Evolutionary conservation across 345 rosid species (phyloP).

Genomic region (Angophora floribunda): DNA sequence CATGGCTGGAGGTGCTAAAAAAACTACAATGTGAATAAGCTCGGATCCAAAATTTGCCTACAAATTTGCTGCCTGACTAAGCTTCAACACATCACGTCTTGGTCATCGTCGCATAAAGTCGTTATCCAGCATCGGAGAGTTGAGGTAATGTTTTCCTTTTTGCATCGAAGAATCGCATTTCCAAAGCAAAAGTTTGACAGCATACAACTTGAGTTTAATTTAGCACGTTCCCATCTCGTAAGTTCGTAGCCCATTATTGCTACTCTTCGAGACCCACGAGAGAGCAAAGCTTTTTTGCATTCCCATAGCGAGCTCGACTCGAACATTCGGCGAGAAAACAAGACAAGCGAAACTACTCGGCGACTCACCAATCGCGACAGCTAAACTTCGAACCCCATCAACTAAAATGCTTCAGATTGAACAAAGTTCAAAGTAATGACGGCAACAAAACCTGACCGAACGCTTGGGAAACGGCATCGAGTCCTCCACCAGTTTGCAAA

Average conservation of each 20-base stretch:
- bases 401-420: not conserved
- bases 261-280: not conserved
- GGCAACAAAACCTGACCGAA: constrained; percentile 48
- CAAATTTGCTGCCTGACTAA: not conserved
- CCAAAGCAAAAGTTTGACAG: not conserved
- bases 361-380: not conserved
- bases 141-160: not conserved
- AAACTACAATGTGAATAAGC: not conserved
- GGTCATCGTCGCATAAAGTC: not conserved
- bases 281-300: not conserved
- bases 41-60: accelerated
- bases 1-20: not conserved
- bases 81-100: not conserved
- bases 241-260: not conserved
- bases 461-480: constrained; percentile 31
- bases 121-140: not conserved
- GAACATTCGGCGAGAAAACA: not conserved
- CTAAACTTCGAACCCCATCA: not conserved
- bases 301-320: not conserved
- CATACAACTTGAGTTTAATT: not conserved
- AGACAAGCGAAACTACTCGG: not conserved
- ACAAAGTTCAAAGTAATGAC: not conserved
- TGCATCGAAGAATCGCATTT: not conserved
- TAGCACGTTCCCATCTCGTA: not conserved
- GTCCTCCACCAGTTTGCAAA: constrained; percentile 49